These are phyloP conservation scores for Chaetomiaceae sp. DNA, from an alignment of 2,329 filamentous ascomycete species.

Conservation along the genomic window DNA sequence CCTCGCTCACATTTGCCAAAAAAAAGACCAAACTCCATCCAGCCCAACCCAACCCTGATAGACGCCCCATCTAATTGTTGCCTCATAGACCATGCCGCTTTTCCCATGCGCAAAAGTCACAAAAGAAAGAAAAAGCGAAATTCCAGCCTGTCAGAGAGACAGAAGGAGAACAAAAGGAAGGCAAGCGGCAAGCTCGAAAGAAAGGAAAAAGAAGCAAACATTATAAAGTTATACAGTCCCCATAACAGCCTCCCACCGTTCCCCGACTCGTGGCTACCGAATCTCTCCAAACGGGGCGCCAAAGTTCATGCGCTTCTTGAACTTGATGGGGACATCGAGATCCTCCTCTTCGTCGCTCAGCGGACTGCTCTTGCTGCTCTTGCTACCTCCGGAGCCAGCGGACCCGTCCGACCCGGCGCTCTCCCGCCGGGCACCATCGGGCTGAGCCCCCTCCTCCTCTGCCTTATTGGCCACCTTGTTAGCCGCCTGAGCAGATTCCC, in stretches of 20 bases:
- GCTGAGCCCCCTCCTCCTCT: not conserved
- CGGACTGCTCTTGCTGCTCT: slow-evolving; percentile 24
- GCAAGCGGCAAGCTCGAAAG: not conserved
- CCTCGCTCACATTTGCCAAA: not conserved
- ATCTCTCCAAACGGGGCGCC: slow-evolving; percentile 42
- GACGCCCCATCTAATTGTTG: not conserved
- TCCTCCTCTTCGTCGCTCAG: slow-evolving; percentile 32
- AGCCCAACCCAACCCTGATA: not conserved
- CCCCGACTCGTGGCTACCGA: slow-evolving; percentile 1
- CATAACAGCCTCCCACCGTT: not conserved
- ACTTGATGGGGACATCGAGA: slow-evolving; percentile 43
- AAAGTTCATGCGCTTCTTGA: slow-evolving; percentile 45
- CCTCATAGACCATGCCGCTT: not conserved
- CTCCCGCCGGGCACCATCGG: slow-evolving; percentile 1
- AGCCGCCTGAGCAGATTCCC: too few species aligned
- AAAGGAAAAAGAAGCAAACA: not conserved
- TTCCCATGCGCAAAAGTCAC: not conserved
- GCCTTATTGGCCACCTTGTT: not conserved
- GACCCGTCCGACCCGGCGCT: slow-evolving; percentile 11
- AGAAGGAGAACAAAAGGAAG: not conserved
- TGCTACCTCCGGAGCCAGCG: slow-evolving; percentile 25
- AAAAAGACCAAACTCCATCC: not conserved
- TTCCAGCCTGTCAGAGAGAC: not conserved
- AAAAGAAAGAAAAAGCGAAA: not conserved
- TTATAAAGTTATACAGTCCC: not conserved